These are phyloP conservation scores for Pythium oligandrum DNA, from an alignment of 352 stramenopile genomes.

Conservation along the genomic window DNA sequence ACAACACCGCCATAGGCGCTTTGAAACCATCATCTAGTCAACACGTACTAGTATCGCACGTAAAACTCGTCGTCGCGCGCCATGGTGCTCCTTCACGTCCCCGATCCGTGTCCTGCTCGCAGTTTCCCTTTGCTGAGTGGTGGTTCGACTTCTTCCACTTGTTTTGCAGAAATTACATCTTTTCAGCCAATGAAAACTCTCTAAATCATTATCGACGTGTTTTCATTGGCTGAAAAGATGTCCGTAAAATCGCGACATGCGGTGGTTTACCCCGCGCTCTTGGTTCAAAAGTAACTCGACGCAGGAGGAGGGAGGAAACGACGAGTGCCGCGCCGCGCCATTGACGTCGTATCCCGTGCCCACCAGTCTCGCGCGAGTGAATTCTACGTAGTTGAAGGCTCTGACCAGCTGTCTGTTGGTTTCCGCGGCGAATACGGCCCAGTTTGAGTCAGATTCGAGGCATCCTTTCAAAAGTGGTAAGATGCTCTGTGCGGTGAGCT, in stretches of 20 bases:
- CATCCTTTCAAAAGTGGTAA: too few species aligned
- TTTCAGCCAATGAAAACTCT: conserved; percentile 4
- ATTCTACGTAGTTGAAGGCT: too few species aligned
- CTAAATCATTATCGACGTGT: background rate
- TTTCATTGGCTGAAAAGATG: conserved; percentile 15
- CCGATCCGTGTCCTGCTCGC: conserved; percentile 6
- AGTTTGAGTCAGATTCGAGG: too few species aligned
- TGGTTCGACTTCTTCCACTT: conserved; percentile 3
- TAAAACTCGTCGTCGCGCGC: conserved; percentile 78
- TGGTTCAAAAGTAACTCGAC: conserved; percentile 11
- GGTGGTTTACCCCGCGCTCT: conserved; percentile 19
- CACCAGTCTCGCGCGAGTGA: too few species aligned
- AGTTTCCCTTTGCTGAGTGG: conserved; percentile 5
- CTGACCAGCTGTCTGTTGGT: too few species aligned
- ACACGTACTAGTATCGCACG: conserved; percentile 83
- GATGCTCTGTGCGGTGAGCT: too few species aligned
- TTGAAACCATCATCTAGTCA: background rate
- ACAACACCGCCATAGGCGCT: background rate
- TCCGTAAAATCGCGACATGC: conserved; percentile 10
- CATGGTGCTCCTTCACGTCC: conserved; percentile 29
- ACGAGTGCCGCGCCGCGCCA: too few species aligned
- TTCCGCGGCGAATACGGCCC: too few species aligned
- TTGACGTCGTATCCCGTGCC: too few species aligned
- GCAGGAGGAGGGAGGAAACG: background rate
- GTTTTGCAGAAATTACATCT: background rate